Percentiles rank a stretch among this genome's conserved stretches.
Evolutionary conservation across 257 asterid species (phyloP).

Genomic region (Avicennia marina): DNA sequence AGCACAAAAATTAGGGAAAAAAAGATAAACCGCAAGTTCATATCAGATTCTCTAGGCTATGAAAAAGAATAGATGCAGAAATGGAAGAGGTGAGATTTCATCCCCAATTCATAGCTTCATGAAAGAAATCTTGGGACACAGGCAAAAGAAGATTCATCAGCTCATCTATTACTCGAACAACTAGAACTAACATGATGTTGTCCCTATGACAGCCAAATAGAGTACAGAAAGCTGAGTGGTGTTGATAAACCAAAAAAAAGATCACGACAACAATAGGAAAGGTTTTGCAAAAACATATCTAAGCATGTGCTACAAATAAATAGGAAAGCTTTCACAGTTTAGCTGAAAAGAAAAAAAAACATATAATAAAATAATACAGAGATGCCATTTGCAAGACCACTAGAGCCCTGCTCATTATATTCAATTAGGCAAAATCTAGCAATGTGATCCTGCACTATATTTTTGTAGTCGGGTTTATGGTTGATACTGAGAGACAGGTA

Average conservation of each 20-base stretch:
- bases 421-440: not conserved
- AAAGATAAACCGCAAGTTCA: slow-evolving; percentile 1
- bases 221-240: too few relatives aligned
- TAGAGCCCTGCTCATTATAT: too few relatives aligned
- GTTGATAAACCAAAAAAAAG: too few relatives aligned
- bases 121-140: slow-evolving; percentile 10
- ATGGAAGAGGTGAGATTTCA: not conserved
- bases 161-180: not conserved
- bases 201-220: not conserved
- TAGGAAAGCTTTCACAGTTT: too few relatives aligned
- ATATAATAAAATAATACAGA: too few relatives aligned
- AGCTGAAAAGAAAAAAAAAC: too few relatives aligned
- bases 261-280: too few relatives aligned
- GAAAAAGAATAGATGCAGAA: not conserved
- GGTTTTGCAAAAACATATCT: too few relatives aligned
- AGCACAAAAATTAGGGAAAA: not conserved
- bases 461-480: too few relatives aligned
- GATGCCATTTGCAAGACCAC: too few relatives aligned
- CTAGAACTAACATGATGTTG: not conserved
- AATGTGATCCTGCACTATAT: not conserved
- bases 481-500: not conserved
- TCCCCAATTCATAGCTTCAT: not conserved
- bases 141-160: slow-evolving; percentile 13
- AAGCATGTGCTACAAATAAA: too few relatives aligned
- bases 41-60: slow-evolving; percentile 1